Percentiles rank a stretch among this genome's conserved stretches.
Conservation (phyloP, 805 yeast species). For the Metschnikowia borealis region DNA sequence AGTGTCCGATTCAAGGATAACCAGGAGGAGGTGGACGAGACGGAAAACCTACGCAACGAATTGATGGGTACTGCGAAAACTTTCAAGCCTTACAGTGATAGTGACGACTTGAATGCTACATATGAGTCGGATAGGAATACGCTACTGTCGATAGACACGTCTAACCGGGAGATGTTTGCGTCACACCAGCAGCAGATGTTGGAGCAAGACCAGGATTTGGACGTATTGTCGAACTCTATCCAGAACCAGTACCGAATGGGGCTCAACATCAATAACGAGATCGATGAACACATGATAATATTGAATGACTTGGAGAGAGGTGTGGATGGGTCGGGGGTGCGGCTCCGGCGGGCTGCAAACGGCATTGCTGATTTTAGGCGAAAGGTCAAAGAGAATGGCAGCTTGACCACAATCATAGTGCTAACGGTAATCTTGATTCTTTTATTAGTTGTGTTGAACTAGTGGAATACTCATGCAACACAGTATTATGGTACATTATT, state of each 20-base stretch:
- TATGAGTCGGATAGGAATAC: constrained; percentile 20
- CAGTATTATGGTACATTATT: no score
- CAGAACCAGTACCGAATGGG: constrained; percentile 40
- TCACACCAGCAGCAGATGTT: constrained; percentile 39
- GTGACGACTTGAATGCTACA: background rate
- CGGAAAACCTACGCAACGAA: constrained; percentile 24
- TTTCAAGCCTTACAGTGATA: constrained; percentile 35
- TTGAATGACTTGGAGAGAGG: constrained; percentile 41
- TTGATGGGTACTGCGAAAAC: constrained; percentile 31
- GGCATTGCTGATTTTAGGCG: constrained; percentile 30
- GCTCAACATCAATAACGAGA: constrained; percentile 31
- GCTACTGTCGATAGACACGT: constrained; percentile 24
- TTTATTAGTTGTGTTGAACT: constrained; percentile 39
- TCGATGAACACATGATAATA: constrained; percentile 40
- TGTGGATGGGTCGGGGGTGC: constrained; percentile 30
- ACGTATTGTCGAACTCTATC: constrained; percentile 31
- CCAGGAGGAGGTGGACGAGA: constrained; percentile 19
- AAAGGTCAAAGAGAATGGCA: constrained; percentile 39
- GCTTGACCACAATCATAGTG: constrained; percentile 39
- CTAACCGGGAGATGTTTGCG: constrained; percentile 40
- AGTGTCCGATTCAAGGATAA: constrained; percentile 34
- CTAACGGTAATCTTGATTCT: constrained; percentile 38
- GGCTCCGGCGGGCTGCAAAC: constrained; percentile 30
- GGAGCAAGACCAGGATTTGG: constrained; percentile 36
- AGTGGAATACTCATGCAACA: background rate